phyloP scores from a whole-genome alignment of 83 land plant species.

The Larix sibirica region DNA sequence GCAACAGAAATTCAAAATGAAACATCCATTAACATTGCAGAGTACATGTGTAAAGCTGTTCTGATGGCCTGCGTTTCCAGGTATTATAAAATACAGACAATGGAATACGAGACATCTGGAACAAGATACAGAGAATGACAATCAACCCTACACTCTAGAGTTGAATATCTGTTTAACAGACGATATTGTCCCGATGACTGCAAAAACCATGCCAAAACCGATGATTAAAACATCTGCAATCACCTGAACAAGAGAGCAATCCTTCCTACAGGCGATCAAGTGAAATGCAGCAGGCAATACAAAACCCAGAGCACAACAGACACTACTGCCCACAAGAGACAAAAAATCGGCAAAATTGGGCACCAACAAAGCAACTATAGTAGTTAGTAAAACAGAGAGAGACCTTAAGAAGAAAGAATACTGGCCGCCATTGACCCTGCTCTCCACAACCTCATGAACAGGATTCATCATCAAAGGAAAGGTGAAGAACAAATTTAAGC shows the following conservation, averaged over 20 bases:
- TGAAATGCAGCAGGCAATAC: constrained; percentile 73
- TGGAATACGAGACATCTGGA: no score
- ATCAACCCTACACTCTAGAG: not conserved
- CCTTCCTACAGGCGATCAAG: constrained; percentile 45
- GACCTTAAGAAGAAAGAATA: constrained; percentile 51
- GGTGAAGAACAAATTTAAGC: constrained; percentile 67
- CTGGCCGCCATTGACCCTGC: constrained; percentile 36
- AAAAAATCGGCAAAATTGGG: constrained; percentile 77
- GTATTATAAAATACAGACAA: no score
- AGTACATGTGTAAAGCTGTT: no score
- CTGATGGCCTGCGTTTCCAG: no score
- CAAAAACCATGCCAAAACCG: constrained; percentile 35
- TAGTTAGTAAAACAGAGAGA: constrained; percentile 41
- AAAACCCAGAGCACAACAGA: constrained; percentile 57
- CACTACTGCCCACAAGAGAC: constrained; percentile 80
- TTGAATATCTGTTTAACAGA: constrained; percentile 49
- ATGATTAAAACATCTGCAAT: constrained; percentile 28
- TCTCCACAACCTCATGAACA: constrained; percentile 67
- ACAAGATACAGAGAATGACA: no score
- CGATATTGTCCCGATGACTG: constrained; percentile 44
- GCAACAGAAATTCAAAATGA: no score
- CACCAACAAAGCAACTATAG: constrained; percentile 56
- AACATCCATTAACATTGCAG: no score
- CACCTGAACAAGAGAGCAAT: constrained; percentile 13
- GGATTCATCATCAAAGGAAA: constrained; percentile 83